These are phyloP conservation scores for Triadica sebifera DNA, from an alignment of 345 rosid species.

Conservation along the genomic window DNA sequence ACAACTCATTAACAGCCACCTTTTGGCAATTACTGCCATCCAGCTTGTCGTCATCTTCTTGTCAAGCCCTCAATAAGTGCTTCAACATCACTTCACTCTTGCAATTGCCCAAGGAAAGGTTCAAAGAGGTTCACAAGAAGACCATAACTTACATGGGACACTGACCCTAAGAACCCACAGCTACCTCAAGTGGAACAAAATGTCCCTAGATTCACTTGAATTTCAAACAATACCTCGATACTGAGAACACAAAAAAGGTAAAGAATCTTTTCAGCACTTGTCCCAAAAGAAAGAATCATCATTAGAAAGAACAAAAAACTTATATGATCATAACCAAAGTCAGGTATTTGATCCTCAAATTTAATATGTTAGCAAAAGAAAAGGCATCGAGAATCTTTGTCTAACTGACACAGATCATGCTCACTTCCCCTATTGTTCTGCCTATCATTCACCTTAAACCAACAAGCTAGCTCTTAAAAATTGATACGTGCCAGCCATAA, in stretches of 20 bases:
- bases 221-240: neutral
- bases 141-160: neutral
- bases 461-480: neutral
- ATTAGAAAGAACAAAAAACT: neutral
- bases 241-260: neutral
- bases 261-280: neutral
- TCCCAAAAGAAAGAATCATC: neutral
- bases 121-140: neutral
- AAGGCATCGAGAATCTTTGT: neutral
- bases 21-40: neutral
- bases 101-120: neutral
- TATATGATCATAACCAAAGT: neutral
- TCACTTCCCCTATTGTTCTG: neutral
- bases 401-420: neutral
- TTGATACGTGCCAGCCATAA: neutral
- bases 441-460: neutral
- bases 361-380: neutral
- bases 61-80: neutral
- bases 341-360: neutral
- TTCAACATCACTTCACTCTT: neutral
- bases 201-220: neutral
- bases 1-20: neutral
- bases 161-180: neutral
- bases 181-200: neutral
- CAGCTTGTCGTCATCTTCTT: neutral